Evolutionary conservation across 495 filamentous ascomycete genomes (phyloP).

Genomic region (Daldinia grandis): DNA sequence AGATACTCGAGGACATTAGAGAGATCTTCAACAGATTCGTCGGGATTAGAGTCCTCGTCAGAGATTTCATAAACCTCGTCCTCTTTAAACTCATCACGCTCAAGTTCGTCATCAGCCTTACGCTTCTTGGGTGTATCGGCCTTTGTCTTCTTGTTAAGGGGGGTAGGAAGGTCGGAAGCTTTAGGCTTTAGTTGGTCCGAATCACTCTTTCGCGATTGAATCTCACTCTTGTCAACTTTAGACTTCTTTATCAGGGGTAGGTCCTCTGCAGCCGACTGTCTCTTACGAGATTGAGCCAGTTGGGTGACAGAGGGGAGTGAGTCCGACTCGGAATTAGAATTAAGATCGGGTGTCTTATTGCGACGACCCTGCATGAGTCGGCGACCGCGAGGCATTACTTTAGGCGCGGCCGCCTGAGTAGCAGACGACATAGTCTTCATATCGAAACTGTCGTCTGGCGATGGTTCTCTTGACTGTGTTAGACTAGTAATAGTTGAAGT

Average conservation of each 20-base stretch:
- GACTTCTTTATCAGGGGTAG: not conserved
- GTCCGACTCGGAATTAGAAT: conserved; percentile 22
- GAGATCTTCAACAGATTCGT: conserved; percentile 44
- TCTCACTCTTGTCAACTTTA: not conserved
- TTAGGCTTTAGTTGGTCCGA: not conserved
- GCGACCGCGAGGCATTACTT: conserved; percentile 47
- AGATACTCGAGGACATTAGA: conserved; percentile 77
- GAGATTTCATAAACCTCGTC: conserved; percentile 49
- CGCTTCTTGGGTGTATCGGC: conserved; percentile 19
- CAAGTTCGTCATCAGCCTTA: conserved; percentile 22
- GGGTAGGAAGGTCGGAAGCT: not conserved
- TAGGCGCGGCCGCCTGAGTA: conserved; percentile 19
- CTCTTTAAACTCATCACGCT: conserved; percentile 1
- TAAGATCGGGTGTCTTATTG: conserved; percentile 53
- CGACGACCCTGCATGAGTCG: conserved; percentile 69
- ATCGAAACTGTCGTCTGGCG: conserved; percentile 7
- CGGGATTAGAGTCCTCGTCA: conserved; percentile 35
- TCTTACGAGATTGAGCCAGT: conserved; percentile 1
- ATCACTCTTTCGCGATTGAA: conserved; percentile 9
- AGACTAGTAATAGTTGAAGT: conserved; percentile 36
- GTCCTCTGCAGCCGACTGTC: not conserved
- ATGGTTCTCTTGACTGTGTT: conserved; percentile 23
- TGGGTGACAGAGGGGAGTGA: not conserved
- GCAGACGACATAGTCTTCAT: not conserved
- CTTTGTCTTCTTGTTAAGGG: conserved; percentile 22